phyloP scores from a whole-genome alignment of 345 rosid species.

The Citrus mangshanensis region DNA sequence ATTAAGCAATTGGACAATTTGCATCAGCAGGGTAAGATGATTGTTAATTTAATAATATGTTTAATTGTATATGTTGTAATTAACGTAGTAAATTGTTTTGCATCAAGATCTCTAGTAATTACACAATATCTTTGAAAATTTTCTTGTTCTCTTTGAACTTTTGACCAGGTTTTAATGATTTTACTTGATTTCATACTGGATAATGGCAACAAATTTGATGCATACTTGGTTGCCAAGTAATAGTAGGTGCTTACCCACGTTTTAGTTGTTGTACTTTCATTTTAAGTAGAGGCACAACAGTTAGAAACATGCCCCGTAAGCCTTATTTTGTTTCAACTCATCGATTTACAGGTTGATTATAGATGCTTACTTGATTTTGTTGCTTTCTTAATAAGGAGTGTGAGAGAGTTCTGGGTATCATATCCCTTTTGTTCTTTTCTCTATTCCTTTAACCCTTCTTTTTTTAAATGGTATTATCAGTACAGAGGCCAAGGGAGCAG shows the following conservation, averaged over 20 bases:
- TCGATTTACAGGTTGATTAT: too few species aligned
- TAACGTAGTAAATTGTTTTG: neutral
- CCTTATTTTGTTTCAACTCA: neutral
- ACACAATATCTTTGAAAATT: neutral
- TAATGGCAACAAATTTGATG: neutral
- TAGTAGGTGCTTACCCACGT: neutral
- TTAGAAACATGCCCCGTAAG: neutral
- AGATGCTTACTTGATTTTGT: too few species aligned
- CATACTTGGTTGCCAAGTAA: neutral
- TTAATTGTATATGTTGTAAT: neutral
- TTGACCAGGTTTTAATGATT: neutral
- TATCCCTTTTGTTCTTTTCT: neutral
- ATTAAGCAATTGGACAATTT: slow-evolving; percentile 33
- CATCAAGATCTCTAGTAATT: neutral
- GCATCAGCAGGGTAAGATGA: slow-evolving; percentile 32
- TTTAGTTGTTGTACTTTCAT: neutral
- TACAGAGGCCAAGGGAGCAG: slow-evolving; percentile 42
- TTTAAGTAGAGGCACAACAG: neutral
- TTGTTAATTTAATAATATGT: neutral
- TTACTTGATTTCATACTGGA: neutral
- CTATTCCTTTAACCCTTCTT: neutral
- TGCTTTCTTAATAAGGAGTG: too few species aligned
- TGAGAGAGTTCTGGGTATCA: too few species aligned
- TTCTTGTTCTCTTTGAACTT: neutral
- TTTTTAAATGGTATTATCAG: slow-evolving; percentile 21